Evolutionary conservation across 2,329 filamentous ascomycete genomes (phyloP).

Genomic region (Thelonectria olida): DNA sequence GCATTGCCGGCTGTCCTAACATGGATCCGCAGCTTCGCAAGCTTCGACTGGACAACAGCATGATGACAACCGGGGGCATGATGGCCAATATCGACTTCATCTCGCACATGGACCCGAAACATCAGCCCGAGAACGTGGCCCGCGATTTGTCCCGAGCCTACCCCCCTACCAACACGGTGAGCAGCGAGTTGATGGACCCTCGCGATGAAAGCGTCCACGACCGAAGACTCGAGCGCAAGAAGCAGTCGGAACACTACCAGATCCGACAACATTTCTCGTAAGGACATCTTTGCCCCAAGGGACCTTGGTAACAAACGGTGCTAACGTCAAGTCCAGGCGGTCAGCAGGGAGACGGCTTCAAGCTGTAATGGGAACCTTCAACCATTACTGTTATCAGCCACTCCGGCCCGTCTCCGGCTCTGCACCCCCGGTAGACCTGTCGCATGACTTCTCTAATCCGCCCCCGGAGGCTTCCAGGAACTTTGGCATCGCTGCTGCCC

Average conservation of each 20-base stretch:
- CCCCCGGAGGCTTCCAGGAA: neutral
- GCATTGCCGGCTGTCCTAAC: neutral
- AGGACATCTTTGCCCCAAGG: neutral
- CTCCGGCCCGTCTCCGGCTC: neutral
- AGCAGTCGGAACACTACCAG: neutral
- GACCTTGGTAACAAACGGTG: no score
- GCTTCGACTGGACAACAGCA: neutral
- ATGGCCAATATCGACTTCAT: neutral
- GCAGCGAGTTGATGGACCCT: neutral
- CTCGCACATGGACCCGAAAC: neutral
- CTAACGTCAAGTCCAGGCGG: neutral
- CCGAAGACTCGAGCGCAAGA: neutral
- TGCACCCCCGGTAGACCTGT: constrained; percentile 4
- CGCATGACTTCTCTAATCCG: constrained; percentile 1
- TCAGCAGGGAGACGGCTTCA: constrained; percentile 25
- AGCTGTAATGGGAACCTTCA: constrained; percentile 23
- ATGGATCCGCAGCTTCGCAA: neutral
- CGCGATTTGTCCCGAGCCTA: neutral
- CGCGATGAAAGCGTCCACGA: neutral
- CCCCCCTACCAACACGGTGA: neutral
- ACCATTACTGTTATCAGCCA: constrained; percentile 12
- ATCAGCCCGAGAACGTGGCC: neutral
- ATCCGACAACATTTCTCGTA: neutral
- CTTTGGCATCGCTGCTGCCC: constrained; percentile 17
- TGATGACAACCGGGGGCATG: neutral